Conservation (phyloP, 2,329 filamentous ascomycete species). For the Aspergillus niger region DNA sequence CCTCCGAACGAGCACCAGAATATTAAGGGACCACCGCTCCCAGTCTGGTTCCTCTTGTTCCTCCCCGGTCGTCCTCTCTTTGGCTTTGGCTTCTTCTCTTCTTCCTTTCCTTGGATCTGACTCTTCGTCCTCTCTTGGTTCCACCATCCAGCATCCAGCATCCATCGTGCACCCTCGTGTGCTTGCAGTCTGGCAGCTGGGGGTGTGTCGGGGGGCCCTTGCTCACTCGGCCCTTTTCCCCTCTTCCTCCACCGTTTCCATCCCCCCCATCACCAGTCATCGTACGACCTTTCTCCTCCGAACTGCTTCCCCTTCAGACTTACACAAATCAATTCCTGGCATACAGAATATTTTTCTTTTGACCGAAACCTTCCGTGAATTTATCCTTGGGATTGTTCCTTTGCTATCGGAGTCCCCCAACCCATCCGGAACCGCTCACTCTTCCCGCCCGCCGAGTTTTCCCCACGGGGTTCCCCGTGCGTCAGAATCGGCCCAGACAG, state of each 20-base stretch:
- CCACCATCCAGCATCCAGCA: not conserved
- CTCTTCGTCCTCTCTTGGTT: not conserved
- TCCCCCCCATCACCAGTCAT: conserved; percentile 9
- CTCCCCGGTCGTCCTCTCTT: conserved; percentile 7
- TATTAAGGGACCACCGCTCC: not conserved
- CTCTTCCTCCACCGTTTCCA: conserved; percentile 5
- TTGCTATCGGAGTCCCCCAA: not conserved
- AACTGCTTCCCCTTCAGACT: conserved; percentile 1
- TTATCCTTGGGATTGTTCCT: not conserved
- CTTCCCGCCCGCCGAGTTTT: conserved; percentile 3
- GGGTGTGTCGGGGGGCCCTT: not conserved
- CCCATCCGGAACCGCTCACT: not conserved
- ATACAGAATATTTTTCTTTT: not conserved
- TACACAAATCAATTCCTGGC: not conserved
- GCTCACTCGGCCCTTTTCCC: conserved; percentile 7
- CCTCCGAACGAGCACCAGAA: not conserved
- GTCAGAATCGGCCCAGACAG: not conserved
- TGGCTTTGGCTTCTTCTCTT: conserved; percentile 2
- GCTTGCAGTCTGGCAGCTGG: not conserved
- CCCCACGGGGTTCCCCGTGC: conserved; percentile 9
- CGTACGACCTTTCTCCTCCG: conserved; percentile 11
- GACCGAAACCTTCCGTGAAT: not conserved
- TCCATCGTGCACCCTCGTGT: not conserved
- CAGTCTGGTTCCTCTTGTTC: not conserved
- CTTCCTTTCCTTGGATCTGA: not conserved